Conservation (phyloP, 208 protist genomes). For the Trypanosoma boissoni region DNA sequence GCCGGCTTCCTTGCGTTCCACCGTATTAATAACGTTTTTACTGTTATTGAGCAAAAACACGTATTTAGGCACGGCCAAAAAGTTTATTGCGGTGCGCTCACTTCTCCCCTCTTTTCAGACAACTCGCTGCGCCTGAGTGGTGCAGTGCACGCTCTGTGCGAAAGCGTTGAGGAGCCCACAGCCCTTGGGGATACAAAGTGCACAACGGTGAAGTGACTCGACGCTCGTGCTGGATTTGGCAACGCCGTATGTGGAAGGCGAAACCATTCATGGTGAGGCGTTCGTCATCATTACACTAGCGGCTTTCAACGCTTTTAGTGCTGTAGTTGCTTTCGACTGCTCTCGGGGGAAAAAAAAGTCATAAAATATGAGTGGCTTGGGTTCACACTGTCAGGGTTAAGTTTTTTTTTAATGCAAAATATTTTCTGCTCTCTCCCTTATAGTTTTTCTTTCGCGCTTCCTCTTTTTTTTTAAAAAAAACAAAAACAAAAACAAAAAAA, state of each 20-base stretch:
- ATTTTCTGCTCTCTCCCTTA: too few relatives aligned
- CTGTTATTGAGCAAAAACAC: conserved; percentile 20
- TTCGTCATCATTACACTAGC: conserved; percentile 23
- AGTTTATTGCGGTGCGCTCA: conserved; percentile 23
- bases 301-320: conserved; percentile 22
- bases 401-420: too few relatives aligned
- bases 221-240: conserved; percentile 19
- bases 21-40: conserved; percentile 37
- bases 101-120: conserved; percentile 27
- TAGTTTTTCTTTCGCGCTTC: too few relatives aligned
- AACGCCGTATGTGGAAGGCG: conserved; percentile 18
- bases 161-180: conserved; percentile 26
- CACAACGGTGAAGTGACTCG: conserved; percentile 4
- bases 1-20: conserved; percentile 27
- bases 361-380: neutral
- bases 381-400: too few relatives aligned
- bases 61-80: conserved; percentile 32
- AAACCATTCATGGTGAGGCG: conserved; percentile 32
- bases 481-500: too few relatives aligned
- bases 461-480: too few relatives aligned
- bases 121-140: conserved; percentile 14
- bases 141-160: conserved; percentile 29
- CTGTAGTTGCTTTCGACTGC: conserved; percentile 5
- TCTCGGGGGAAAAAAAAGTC: neutral
- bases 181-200: conserved; percentile 30